Evolutionary conservation across 495 filamentous ascomycete genomes (phyloP).

Genomic region (Cladorrhinum samala): DNA sequence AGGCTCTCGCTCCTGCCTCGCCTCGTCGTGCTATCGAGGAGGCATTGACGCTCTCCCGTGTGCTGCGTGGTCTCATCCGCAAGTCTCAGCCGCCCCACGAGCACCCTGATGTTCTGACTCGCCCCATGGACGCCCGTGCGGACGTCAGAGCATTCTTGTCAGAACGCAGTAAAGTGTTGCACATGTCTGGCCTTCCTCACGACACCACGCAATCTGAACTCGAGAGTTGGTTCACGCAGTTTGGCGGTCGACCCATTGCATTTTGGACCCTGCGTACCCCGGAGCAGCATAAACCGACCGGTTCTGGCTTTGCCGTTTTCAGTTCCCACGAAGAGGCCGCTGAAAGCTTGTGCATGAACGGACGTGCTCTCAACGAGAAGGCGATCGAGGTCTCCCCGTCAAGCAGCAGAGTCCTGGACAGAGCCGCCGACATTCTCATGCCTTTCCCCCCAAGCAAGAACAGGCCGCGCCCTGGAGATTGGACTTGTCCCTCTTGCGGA

Average conservation of each 20-base stretch:
- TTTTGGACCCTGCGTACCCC: conserved; percentile 98
- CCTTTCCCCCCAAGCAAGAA: conserved; percentile 99
- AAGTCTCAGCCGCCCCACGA: conserved; percentile 93
- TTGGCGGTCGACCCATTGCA: conserved; percentile 94
- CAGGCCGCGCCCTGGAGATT: conserved; percentile 91
- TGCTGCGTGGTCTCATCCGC: conserved; percentile 82
- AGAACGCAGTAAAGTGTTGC: conserved; percentile 93
- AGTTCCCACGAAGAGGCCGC: conserved; percentile 98
- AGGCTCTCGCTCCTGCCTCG: conserved; percentile 93
- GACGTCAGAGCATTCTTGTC: conserved; percentile 95
- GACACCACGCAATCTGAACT: conserved; percentile 97
- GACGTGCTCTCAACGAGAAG: conserved; percentile 94
- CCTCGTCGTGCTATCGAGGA: conserved; percentile 97
- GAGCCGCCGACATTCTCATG: conserved; percentile 88
- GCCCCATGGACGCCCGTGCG: conserved; percentile 93
- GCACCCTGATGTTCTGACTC: conserved; percentile 85
- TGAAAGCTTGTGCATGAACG: conserved; percentile 98
- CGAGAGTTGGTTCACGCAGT: conserved; percentile 99
- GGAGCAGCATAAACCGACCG: conserved; percentile 97
- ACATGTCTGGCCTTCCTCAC: conserved; percentile 93
- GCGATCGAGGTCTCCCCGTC: conserved; percentile 97
- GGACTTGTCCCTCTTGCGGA: conserved; percentile 94
- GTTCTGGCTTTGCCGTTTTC: conserved; percentile 95
- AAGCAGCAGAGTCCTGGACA: conserved; percentile 89
- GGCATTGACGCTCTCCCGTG: conserved; percentile 85